Base-by-base conservation (phyloP, 2,329 filamentous ascomycete genomes). In the Sporothrix variecibatus region DNA sequence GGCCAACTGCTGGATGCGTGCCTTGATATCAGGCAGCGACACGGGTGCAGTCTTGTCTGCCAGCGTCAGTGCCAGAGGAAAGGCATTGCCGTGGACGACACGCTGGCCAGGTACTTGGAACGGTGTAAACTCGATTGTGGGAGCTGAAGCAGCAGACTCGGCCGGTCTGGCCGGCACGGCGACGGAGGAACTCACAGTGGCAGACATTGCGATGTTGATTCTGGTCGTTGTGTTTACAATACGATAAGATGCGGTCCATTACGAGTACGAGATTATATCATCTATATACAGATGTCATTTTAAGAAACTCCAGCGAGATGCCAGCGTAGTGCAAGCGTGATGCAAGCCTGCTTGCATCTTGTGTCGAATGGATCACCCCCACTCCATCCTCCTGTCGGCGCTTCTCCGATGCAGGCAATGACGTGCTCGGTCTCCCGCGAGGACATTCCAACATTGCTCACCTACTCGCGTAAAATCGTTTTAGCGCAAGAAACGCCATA, bases 71-170 rank as follows among this genome's bases (percentile, higher is more conserved):
- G 43, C 65, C 12, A 69, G 43, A 28, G 65, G 65, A 9, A 69
- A 69, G 46, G 43, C 65, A 20, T 51, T 69, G 43, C 46, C 65
- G 65, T 69, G 26, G 2, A 69, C 65, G 26, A 51, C 26, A 9
- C 65, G 65, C 43, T 69, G 65, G 26, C 65, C 65, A 7, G 40
- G 17, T 2, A 69, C 43, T 0, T 40, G 15, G 49, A 69, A 69
- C 5, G 65, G 65, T 23, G 65, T 69, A n/a, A 69, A 69, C 43
- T 69, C 65, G 11, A 69, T 31, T 6, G 20, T 46, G 9, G 65
- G 28, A 3, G 65, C 12, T 17, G 43, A 3, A 4, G 64, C 38
- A n/a, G 40, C 3, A 2, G 56, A 34, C 28, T 31, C 6, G 3
- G 28, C 28, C 56, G 56, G 56, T 2, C 28, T 28, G n/a, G 28